These are phyloP conservation scores for Chlorella sp. DNA, from an alignment of 139 green algal species.

Conservation along the genomic window DNA sequence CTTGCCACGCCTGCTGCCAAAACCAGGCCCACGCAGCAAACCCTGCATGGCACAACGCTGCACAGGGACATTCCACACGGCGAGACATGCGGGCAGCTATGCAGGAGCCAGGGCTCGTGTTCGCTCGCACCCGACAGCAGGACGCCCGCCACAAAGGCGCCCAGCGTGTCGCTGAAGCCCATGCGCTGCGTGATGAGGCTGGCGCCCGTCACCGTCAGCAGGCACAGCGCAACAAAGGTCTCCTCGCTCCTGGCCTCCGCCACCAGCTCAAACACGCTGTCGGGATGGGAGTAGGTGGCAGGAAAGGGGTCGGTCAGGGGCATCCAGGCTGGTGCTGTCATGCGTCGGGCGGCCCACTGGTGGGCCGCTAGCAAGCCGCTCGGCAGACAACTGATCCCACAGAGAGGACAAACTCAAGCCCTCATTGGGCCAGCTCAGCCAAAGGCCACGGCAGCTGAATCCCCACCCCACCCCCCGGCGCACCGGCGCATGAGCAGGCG, in stretches of 20 bases:
- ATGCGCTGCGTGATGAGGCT: slow-evolving; percentile 82
- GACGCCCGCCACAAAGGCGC: slow-evolving; percentile 91
- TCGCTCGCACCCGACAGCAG: slow-evolving; percentile 61
- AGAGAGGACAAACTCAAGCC: no score
- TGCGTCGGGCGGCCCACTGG: no score
- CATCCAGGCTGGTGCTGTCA: no score
- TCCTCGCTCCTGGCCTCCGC: slow-evolving; percentile 78
- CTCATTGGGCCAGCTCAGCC: no score
- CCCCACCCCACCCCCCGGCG: not conserved
- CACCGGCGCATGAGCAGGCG: slow-evolving; percentile 77
- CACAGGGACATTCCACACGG: not conserved
- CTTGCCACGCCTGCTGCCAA: not conserved
- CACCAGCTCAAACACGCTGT: slow-evolving; percentile 74
- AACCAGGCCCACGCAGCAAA: not conserved
- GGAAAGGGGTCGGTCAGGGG: no score
- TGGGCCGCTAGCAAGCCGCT: no score
- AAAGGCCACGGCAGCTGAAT: no score
- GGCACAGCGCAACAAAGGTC: slow-evolving; percentile 93
- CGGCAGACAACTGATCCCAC: no score
- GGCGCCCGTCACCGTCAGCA: slow-evolving; percentile 92
- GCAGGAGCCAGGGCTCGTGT: not conserved
- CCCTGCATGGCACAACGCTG: not conserved
- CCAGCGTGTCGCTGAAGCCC: slow-evolving; percentile 92
- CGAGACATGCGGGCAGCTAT: not conserved
- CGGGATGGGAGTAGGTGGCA: no score